Base-by-base conservation (phyloP, 495 filamentous ascomycete genomes). In the Tricharina praecox region DNA sequence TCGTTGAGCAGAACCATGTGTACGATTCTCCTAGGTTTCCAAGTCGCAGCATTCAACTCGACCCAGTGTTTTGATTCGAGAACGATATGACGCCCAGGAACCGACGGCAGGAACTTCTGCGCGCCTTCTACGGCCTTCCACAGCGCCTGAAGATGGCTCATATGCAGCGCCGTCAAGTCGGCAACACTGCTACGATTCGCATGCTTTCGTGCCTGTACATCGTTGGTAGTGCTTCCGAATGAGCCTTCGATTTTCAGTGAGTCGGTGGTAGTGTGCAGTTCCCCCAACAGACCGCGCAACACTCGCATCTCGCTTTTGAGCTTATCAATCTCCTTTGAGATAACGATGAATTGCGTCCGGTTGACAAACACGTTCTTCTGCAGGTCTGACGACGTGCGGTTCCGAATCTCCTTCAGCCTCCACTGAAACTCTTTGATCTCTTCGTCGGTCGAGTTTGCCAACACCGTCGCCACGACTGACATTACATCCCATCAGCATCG, bases 291-390 rank as follows among this genome's bases (percentile, higher is more conserved):
- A 36, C 78, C 78, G 16, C 82, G 73, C 3, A 99, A 76, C 1
- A 81, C 79, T 19, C 86, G 76, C 88, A 99, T 96, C 63, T 99
- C 90, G 37, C 78, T 74, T 60, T 94, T 96, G 44, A 99, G 74
- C 64, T 93, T 94, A 58, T 99, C 90, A 2, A 93, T 93, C 64
- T 99, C 92, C 66, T 94, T 90, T 63, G 85, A 93, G 64, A 99
- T 96, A 56, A 92, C 88, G 69, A 99, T 93, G 64, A 99, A 99
- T 56, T 96, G 88, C 0, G 86, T 93, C 37, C 90, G 78, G 64
- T 99, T 99, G 59, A 95, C 86, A 63, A 88, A 94, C 25, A 99
- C 85, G 67, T 85, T 99, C 56, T 92, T 82, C 58, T 96, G 92
- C 8, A 99, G 70, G 56, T 96, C 85, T 24, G 77, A 77, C 2